Base-by-base conservation (phyloP, 2,329 filamentous ascomycete species). In the Trichoderma gracile region DNA sequence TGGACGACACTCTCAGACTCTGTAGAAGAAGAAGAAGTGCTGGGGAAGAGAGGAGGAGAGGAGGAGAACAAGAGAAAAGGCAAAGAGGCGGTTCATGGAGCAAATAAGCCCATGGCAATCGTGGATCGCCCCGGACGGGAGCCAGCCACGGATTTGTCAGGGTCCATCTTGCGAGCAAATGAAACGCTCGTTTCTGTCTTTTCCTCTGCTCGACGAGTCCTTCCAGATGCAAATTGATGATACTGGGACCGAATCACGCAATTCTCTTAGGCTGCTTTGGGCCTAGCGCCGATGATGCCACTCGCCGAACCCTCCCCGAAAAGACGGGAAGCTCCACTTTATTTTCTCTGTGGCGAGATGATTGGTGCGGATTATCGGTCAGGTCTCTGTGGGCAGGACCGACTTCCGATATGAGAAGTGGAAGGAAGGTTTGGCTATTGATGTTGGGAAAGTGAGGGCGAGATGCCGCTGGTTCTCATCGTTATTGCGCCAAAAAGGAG, bases 191-290 rank as follows among this genome's bases (percentile, higher is more conserved):
- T 38, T 10, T 38, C 33, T 43, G 49, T 47, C 46, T 62, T 43
- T 43, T 40, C 9, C 23, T 52, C 21, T 49, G 42, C 38, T 38
- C 9, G 10, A 47, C 42, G 65, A 55, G 30, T 45, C 60, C 60
- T 64, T 67, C 63, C 33, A 38, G 45, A 40, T 40, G 17, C 50
- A 70, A 75, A 74, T 77, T 76, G 74, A 75, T 72, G 75, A 77
- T 76, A 71, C 64, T 68, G 71, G 66, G 68, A 72, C 59, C 69
- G 71, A 77, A 78, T 78, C 76, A 78, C 76, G 76, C 76, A 78
- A 78, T 78, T 74, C 68, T 54, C 49, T 71, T 73, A 73, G 66
- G 52, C 75, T 71, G 47, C 59, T 69, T 72, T 65, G 23, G 73
- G 75, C 66, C 69, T 76, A 73, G 73, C 69, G 69, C 17, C 61